Conservation (phyloP, 371 early-diverging fungal genomes). For the Mortierella sp. region DNA sequence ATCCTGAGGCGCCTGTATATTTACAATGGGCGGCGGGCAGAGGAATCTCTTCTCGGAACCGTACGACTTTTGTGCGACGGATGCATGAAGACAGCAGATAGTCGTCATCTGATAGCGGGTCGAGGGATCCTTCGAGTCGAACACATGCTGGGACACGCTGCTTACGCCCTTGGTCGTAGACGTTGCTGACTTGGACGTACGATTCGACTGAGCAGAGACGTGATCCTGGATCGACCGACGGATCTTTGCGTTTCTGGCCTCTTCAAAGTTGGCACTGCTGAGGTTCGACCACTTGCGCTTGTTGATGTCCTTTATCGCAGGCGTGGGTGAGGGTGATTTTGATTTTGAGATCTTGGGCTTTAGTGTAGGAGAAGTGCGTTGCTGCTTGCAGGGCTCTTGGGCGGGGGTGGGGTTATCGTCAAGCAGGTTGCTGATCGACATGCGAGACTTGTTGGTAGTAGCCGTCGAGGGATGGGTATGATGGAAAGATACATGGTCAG, state of each 20-base stretch:
- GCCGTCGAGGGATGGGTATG: slow-evolving; percentile 10
- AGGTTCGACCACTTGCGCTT: slow-evolving; percentile 56
- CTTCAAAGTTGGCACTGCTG: slow-evolving; percentile 53
- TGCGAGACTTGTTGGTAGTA: slow-evolving; percentile 42
- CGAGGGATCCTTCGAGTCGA: slow-evolving; percentile 48
- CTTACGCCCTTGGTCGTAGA: neutral
- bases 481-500: slow-evolving; percentile 2
- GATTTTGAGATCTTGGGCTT: slow-evolving; percentile 13
- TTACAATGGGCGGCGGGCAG: slow-evolving; percentile 85
- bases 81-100: slow-evolving; percentile 72
- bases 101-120: slow-evolving; percentile 59
- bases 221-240: slow-evolving; percentile 53
- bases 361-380: slow-evolving; percentile 12
- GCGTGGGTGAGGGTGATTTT: slow-evolving; percentile 31
- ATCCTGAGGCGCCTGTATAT: slow-evolving; percentile 43
- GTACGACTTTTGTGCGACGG: slow-evolving; percentile 89
- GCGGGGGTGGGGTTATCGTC: slow-evolving; percentile 35
- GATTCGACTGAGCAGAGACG: slow-evolving; percentile 38
- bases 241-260: slow-evolving; percentile 52
- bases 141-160: slow-evolving; percentile 30
- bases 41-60: slow-evolving; percentile 89
- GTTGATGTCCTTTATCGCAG: slow-evolving; percentile 25
- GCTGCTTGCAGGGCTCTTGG: slow-evolving; percentile 18
- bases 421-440: slow-evolving; percentile 50
- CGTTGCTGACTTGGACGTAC: slow-evolving; percentile 14